Evolutionary conservation across 2,329 filamentous ascomycete genomes (phyloP), one percentile per base, ranked within the genome.

Genomic region (Phoma sp.): DNA sequence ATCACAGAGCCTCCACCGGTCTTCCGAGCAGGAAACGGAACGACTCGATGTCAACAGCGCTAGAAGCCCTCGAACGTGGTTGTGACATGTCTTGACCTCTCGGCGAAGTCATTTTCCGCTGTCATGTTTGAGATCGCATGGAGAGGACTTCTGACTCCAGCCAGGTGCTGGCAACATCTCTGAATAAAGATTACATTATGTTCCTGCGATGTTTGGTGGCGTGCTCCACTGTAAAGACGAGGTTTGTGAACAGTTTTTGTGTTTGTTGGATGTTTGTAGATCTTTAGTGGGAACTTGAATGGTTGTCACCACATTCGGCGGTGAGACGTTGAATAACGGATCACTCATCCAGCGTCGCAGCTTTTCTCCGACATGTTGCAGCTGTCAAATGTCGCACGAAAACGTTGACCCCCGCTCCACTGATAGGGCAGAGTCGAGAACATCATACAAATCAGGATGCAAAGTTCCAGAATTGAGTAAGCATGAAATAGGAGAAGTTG

Each of bases 361-460:
- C 29, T 18, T 25, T 30, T 42, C 30, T 50, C 47, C 37, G 38
- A 50, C 47, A 33, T 30, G 47, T 50, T 38, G 47, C 38, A 50
- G 30, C 30, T 37, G 38, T 30, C 38, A 42, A n/a, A 7, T 37
- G 47, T 50, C 47, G 47, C 47, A 42, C 30, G 29, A 49, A 15
- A 29, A 5, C 38, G 23, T 42, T 50, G 47, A 9, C 17, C 2
- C 23, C 38, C 32, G 17, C 7, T 14, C 6, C 7, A 18, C 25
- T 42, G 25, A 50, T 39, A 20, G 18, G 14, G 6, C 17, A 32
- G 9, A 15, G 17, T 20, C 37, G 23, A 38, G 32, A 43, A 34
- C n/a, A 29, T 34, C 21, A 34, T 36, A 38, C 47, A 21, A 14
- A 18, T 11, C 10, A 30, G 4, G 6, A 33, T 21, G 26, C 14